Evolutionary conservation across 331 rosid species (phyloP).

Genomic region (Malus hybrid): DNA sequence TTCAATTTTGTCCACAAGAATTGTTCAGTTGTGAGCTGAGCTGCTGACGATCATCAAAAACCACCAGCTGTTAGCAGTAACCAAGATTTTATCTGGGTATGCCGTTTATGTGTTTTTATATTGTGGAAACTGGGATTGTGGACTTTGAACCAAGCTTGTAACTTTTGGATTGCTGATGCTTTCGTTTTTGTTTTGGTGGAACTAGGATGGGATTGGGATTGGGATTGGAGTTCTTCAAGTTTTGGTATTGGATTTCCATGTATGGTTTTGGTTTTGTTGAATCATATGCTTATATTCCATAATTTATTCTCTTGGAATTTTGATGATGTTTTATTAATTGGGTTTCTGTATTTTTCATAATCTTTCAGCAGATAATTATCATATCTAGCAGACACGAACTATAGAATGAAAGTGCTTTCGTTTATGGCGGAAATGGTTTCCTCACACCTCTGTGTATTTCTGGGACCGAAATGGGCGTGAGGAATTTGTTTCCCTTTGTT

Average conservation of each 20-base stretch:
- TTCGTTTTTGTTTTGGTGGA: background rate
- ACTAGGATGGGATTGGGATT: background rate
- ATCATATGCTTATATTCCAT: background rate
- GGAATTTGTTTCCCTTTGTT: background rate
- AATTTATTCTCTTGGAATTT: background rate
- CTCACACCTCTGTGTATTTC: background rate
- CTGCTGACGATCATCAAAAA: background rate
- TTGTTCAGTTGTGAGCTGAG: background rate
- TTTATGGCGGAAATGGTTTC: background rate
- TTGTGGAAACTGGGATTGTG: background rate
- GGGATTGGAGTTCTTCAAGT: background rate
- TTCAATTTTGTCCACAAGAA: background rate
- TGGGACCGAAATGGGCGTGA: background rate
- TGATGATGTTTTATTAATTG: background rate
- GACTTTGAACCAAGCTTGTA: background rate
- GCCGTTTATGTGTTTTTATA: background rate
- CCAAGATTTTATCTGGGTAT: background rate
- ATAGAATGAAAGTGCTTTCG: too few relatives aligned
- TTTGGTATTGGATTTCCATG: background rate
- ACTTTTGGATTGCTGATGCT: background rate
- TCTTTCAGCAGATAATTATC: background rate
- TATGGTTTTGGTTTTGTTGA: background rate
- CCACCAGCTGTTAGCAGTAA: background rate
- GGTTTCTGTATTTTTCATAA: background rate
- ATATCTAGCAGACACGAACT: background rate